A percentile compares a stretch with the other conserved stretches of the same genome.
phyloP scores from a whole-genome alignment of 306 rosid genomes.

The Crotalaria pallida region DNA sequence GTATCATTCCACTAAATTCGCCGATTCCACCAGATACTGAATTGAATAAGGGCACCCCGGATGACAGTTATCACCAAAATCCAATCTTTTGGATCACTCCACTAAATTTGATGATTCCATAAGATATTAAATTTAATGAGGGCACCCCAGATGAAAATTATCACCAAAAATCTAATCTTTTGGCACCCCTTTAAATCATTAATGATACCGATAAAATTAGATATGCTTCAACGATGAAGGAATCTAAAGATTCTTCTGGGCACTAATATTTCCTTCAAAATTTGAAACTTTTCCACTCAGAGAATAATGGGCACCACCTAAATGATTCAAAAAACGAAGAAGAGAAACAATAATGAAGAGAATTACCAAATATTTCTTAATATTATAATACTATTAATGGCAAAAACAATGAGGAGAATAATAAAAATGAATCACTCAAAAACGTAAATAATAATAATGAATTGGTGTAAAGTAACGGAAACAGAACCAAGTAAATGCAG shows the following conservation, averaged over 20 bases:
- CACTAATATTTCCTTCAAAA: background rate
- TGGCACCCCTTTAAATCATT: background rate
- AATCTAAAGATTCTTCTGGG: conserved; percentile 15
- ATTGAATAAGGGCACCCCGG: too few relatives aligned
- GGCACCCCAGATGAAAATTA: conserved; percentile 23
- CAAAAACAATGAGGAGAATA: conserved; percentile 3
- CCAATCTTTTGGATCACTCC: conserved; percentile 3
- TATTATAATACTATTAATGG: conserved; percentile 1
- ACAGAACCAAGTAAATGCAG: conserved; percentile 32
- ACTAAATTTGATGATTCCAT: conserved; percentile 23
- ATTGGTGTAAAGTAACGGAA: conserved; percentile 44
- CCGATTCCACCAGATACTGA: too few relatives aligned
- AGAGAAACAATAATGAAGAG: background rate
- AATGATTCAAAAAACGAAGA: conserved; percentile 23
- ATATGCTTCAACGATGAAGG: conserved; percentile 23
- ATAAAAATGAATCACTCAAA: conserved; percentile 18
- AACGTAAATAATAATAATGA: background rate
- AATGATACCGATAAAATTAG: conserved; percentile 21
- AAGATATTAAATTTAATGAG: conserved; percentile 3
- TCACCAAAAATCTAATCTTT: conserved; percentile 3
- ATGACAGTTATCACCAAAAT: too few relatives aligned
- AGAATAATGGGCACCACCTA: conserved; percentile 24
- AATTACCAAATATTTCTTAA: background rate
- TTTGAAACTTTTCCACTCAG: conserved; percentile 24
- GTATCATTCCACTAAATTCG: background rate